Base-by-base conservation (phyloP, 768 basidiomycete species). In the Psilocybe tampanensis region DNA sequence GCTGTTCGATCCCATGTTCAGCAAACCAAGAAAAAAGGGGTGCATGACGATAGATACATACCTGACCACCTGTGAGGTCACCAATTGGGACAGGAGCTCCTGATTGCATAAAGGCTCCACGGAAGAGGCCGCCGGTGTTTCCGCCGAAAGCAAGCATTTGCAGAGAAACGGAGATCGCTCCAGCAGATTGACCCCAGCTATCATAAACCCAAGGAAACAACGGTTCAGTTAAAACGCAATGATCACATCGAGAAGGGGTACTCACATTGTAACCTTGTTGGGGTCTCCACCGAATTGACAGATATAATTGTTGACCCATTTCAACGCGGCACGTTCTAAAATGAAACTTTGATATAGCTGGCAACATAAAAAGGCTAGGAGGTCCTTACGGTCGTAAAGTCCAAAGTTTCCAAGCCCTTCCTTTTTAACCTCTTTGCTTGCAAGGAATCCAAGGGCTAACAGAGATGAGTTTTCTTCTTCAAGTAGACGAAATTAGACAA, bases 221-320 rank as follows among this genome's bases (percentile, higher is more conserved):
- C n/a, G n/a, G 9, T 15, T 59, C 33, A 42, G 21, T 42, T 17
- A 18, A 18, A 7, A 8, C 8, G 48, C 23, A 15, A 17, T 1
- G 1, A 6, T 8, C 2, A 17, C 32, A 54, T 43, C 17, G 3
- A 11, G 7, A 41, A 19, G 45, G 45, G 18, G 42, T 17, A 6
- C 44, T 67, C 19, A 82, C 80, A 84, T 76, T 0, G 81, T 83
- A 12, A 84, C 84, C 54, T 79, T 80, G 0, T 58, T 57, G 0
- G 80, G 80, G 67, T 89, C 81, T 15, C 88, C 88, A 4, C 87
- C 86, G 56, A 88, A 89, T 1, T 75, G 69, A 15, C 60, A 60
- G 58, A 88, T 85, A 65, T 88, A 80, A 60, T 80, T 75, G 52
- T 86, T 78, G 1, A 88, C 77, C 87, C 86, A 90, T 62, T 79